These are phyloP conservation scores for Myxozyma sirexii DNA, from an alignment of 805 yeast species.

Conservation along the genomic window DNA sequence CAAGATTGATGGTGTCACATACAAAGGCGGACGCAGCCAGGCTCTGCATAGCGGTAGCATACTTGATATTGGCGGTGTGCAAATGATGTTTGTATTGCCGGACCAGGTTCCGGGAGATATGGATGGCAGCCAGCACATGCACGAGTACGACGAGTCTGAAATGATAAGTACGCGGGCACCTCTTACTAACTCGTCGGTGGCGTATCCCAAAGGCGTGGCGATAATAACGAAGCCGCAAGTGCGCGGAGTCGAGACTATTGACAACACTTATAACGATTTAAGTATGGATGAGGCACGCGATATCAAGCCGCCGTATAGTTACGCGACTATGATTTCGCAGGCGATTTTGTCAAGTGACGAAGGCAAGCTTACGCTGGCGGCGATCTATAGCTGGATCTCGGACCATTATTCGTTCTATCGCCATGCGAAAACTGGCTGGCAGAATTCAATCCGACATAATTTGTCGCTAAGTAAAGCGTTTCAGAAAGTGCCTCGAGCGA, in stretches of 20 bases:
- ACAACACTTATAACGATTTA: conserved; percentile 49
- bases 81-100: conserved; percentile 98
- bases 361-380: conserved; percentile 85
- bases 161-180: conserved; percentile 12
- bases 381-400: conserved; percentile 89
- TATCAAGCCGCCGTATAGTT: conserved; percentile 94
- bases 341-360: conserved; percentile 88
- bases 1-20: conserved; percentile 71
- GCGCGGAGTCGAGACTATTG: conserved; percentile 40
- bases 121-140: conserved; percentile 12
- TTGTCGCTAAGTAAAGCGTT: conserved; percentile 93
- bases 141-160: conserved; percentile 21
- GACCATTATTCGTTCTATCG: conserved; percentile 88
- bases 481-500: conserved; percentile 93
- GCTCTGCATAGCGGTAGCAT: conserved; percentile 82
- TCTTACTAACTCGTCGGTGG: conserved; percentile 26
- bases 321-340: conserved; percentile 98
- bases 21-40: conserved; percentile 46
- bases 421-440: conserved; percentile 95
- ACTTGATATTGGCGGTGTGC: conserved; percentile 93
- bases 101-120: conserved; percentile 47
- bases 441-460: conserved; percentile 94
- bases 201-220: conserved; percentile 49
- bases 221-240: conserved; percentile 49
- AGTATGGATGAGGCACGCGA: conserved; percentile 90